Conservation (phyloP, 2,329 filamentous ascomycete species). For the Nannizzia gypsea region DNA sequence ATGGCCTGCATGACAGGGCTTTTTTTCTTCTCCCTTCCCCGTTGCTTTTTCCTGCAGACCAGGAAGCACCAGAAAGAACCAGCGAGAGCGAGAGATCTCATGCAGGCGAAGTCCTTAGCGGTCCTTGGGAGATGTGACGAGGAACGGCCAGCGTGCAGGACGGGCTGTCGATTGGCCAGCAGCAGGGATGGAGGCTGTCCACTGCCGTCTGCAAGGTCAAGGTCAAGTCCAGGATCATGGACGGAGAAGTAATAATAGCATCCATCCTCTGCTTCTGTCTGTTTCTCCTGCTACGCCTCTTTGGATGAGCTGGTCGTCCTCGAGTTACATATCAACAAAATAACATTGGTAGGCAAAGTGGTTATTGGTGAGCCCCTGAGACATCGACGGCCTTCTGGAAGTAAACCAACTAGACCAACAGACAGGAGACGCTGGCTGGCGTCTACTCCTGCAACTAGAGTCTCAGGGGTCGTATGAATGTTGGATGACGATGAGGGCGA, state of each 20-base stretch:
- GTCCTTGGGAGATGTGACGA: neutral
- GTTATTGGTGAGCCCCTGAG: neutral
- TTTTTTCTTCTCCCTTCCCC: neutral
- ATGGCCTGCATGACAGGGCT: neutral
- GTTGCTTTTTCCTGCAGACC: neutral
- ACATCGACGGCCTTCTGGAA: neutral
- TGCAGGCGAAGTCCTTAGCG: neutral
- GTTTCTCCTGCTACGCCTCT: conserved; percentile 1
- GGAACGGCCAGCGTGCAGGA: neutral
- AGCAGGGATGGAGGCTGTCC: neutral
- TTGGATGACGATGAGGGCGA: neutral
- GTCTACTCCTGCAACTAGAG: neutral
- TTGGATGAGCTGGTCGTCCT: neutral
- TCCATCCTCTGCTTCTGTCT: neutral
- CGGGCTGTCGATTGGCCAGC: neutral
- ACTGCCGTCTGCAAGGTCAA: neutral
- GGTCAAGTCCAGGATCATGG: neutral
- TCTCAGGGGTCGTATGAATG: neutral
- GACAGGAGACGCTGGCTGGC: neutral
- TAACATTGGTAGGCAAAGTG: neutral
- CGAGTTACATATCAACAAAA: neutral
- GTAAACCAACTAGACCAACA: neutral
- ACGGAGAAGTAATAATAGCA: neutral
- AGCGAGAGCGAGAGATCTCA: neutral
- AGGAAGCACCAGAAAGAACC: too few relatives aligned